phyloP scores from a whole-genome alignment of 176 grass and related monocot genomes.

The Oryza brachyantha region DNA sequence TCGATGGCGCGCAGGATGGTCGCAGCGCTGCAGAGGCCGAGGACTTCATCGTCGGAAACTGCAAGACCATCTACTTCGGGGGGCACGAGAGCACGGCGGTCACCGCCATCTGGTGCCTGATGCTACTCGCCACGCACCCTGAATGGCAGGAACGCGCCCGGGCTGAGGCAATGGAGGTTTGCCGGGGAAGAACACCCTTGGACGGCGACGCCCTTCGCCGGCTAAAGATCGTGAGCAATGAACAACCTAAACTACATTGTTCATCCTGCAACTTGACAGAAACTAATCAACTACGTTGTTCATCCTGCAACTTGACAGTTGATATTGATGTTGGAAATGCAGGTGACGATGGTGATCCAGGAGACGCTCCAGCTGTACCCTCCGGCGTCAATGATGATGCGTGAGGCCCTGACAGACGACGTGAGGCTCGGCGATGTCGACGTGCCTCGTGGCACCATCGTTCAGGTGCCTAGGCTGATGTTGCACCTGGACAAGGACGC shows the following conservation, averaged over 20 bases:
- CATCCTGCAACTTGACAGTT: no score
- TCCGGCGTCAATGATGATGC: background rate
- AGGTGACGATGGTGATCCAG: slow-evolving; percentile 30
- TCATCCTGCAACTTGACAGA: no score
- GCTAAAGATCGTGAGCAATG: slow-evolving; percentile 44
- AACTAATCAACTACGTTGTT: no score
- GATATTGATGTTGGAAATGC: background rate
- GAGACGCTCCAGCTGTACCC: no score
- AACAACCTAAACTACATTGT: background rate
- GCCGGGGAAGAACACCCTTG: background rate
- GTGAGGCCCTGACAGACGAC: background rate
- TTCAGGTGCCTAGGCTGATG: slow-evolving; percentile 40
- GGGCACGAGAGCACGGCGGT: slow-evolving; percentile 37
- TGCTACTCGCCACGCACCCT: slow-evolving; percentile 45
- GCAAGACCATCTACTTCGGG: slow-evolving; percentile 53
- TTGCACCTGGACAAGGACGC: slow-evolving; percentile 47
- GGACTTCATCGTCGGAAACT: slow-evolving; percentile 49
- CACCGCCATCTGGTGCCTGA: slow-evolving; percentile 45
- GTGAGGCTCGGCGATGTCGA: slow-evolving; percentile 37
- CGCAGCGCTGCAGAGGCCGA: background rate
- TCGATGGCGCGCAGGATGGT: slow-evolving; percentile 32
- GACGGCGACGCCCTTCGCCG: slow-evolving; percentile 41
- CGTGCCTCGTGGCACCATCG: slow-evolving; percentile 39
- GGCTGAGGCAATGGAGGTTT: slow-evolving; percentile 30
- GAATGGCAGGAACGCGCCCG: slow-evolving; percentile 43